Base-by-base conservation (phyloP, 306 rosid genomes). In the Mucuna pruriens region DNA sequence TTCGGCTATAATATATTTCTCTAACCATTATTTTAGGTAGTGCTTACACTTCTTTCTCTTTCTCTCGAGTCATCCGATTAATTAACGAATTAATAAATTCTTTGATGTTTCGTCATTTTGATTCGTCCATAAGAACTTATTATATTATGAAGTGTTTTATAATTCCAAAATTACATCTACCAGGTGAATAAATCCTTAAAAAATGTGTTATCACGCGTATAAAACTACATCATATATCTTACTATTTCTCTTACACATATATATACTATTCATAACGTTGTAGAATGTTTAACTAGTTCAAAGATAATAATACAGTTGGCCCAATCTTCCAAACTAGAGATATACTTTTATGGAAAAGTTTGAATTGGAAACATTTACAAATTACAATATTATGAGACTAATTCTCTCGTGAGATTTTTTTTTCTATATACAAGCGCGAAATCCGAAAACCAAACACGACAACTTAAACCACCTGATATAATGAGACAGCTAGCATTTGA, bases 401-500 rank as follows among this genome's bases (percentile, higher is more conserved):
- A 36, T 36, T 36, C 40, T 29, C 31, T 29, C 31, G n/a, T n/a
- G n/a, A 11, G 33, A 4, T 8, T 48, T 16, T 13, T 3, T 8
- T 54, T 19, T 2, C 25, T 15, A 26, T 1, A 13, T 0, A 11
- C 16, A 26, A 12, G 40, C 11, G 31, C 7, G 23, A 31, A 62
- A 31, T 33, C 12, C 0, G 5, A 62, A 62, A 31, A 16, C 16
- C 44, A 31, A 62, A 31, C 16, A 62, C 26, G 69, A 31, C 20
- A 2, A 7, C 42, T 16, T 62, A 62, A 23, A 26, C 69, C 40
- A 25, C 38, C 19, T 25, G 19, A 26, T 13, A 26, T 13, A 5
- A 31, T 16, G 23, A 42, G 55, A 69, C 57, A 13, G 55, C 58
- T 48, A 48, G 76, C 25, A 16, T 48, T 71, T 70, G 75, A 46